These are phyloP conservation scores for Boletus subcaerulescens DNA, from an alignment of 768 basidiomycete species.

Conservation along the genomic window DNA sequence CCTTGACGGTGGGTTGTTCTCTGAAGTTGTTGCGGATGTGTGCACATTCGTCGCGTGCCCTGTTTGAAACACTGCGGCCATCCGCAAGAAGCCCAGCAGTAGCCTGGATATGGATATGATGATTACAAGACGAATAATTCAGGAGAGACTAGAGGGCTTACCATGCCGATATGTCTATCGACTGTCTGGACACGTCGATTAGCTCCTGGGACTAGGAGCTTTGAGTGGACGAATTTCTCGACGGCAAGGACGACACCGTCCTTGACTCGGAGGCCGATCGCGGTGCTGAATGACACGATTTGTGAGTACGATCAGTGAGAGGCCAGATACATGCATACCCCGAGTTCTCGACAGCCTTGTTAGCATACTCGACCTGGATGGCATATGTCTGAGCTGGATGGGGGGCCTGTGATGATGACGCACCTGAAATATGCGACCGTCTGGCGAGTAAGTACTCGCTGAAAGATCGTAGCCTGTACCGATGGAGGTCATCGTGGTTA, in stretches of 20 bases:
- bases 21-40: slow-evolving; percentile 72
- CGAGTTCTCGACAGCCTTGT: slow-evolving; percentile 98
- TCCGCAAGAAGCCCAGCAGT: slow-evolving; percentile 93
- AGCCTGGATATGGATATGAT: slow-evolving; percentile 49
- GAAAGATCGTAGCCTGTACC: slow-evolving; percentile 99
- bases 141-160: slow-evolving; percentile 32
- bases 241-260: slow-evolving; percentile 94
- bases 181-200: slow-evolving; percentile 93
- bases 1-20: slow-evolving; percentile 77
- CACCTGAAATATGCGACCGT: slow-evolving; percentile 98
- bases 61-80: slow-evolving; percentile 81
- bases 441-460: slow-evolving; percentile 91
- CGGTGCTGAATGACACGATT: slow-evolving; percentile 56
- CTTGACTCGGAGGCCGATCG: slow-evolving; percentile 92
- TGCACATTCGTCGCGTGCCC: slow-evolving; percentile 80
- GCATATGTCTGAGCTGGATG: slow-evolving; percentile 1
- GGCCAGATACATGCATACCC: slow-evolving; percentile 51
- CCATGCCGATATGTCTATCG: slow-evolving; percentile 92
- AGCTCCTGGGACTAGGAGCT: slow-evolving; percentile 88
- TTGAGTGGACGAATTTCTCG: slow-evolving; percentile 97
- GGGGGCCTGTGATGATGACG: not conserved
- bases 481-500: slow-evolving; percentile 83
- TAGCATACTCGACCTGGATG: slow-evolving; percentile 90
- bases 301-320: not conserved
- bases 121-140: not conserved